Evolutionary conservation across 208 protist genomes (phyloP).

Genomic region (Borovskyia barvae): DNA sequence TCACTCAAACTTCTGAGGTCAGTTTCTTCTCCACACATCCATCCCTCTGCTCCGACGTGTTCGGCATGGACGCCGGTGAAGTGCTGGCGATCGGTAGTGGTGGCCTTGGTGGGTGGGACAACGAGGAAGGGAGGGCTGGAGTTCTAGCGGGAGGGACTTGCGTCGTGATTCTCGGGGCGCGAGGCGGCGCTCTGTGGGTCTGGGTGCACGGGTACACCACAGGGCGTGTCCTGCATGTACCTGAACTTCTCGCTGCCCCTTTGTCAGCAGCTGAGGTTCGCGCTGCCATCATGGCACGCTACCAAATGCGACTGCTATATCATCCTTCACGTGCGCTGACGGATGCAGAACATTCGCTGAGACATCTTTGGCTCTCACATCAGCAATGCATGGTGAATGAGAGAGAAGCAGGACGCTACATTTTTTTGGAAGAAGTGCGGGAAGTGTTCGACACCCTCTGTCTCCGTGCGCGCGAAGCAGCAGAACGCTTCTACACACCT

Average conservation of each 20-base stretch:
- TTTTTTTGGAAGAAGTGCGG: neutral
- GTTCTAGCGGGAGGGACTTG: too few species aligned
- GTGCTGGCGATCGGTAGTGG: constrained; percentile 33
- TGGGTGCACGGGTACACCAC: constrained; percentile 31
- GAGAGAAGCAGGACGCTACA: neutral
- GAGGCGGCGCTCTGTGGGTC: constrained; percentile 63
- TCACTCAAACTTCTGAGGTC: constrained; percentile 42
- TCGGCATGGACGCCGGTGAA: constrained; percentile 60
- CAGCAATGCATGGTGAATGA: too few species aligned
- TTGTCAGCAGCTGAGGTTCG: constrained; percentile 1
- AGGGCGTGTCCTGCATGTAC: constrained; percentile 28
- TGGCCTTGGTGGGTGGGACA: constrained; percentile 22
- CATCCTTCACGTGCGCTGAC: constrained; percentile 3
- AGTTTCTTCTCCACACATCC: constrained; percentile 71
- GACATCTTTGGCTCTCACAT: too few species aligned
- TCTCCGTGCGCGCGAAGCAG: constrained; percentile 29
- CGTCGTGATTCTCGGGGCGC: constrained; percentile 52
- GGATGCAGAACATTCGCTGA: neutral
- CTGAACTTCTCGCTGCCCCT: neutral
- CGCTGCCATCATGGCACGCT: constrained; percentile 1
- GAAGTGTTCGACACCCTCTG: constrained; percentile 18
- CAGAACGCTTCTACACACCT: constrained; percentile 40
- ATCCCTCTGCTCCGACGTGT: constrained; percentile 50
- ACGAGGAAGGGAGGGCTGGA: too few species aligned
- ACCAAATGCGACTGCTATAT: constrained; percentile 1